A percentile compares a stretch with the other conserved stretches of the same genome.
Evolutionary conservation across 257 asterid species (phyloP).

Genomic region (Gentiana straminea): DNA sequence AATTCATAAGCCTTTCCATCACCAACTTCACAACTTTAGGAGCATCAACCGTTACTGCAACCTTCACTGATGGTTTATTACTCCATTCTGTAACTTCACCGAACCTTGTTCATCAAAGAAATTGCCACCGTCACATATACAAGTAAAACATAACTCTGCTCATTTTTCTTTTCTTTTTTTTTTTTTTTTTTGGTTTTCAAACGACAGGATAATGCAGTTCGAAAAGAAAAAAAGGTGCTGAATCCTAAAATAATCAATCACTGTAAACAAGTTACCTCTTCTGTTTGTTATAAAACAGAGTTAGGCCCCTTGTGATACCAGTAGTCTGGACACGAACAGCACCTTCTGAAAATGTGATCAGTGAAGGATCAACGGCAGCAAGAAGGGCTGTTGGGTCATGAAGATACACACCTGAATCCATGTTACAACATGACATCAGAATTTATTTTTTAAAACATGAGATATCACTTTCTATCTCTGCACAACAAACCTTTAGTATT

Average conservation of each 20-base stretch:
- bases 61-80: constrained; percentile 73
- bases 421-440: constrained; percentile 7
- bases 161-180: too few species aligned
- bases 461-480: background rate
- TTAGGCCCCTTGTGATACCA: constrained; percentile 85
- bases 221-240: too few species aligned
- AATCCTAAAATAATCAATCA: background rate
- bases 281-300: constrained; percentile 76
- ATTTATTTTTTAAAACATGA: background rate
- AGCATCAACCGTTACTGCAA: constrained; percentile 93
- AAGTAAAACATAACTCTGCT: too few species aligned
- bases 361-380: constrained; percentile 85
- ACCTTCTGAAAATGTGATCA: constrained; percentile 76
- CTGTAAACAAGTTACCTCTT: constrained; percentile 40
- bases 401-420: constrained; percentile 73
- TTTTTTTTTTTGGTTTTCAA: too few species aligned
- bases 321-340: constrained; percentile 78
- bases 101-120: constrained; percentile 32
- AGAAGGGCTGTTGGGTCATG: constrained; percentile 87
- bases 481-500: constrained; percentile 56
- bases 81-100: constrained; percentile 77
- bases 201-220: too few species aligned
- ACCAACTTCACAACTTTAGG: constrained; percentile 58
- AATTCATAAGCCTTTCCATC: constrained; percentile 77
- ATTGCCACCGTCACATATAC: too few species aligned